Evolutionary conservation across 2,329 filamentous ascomycete genomes (phyloP).

Genomic region (Parasarocladium wereldwijsianum): DNA sequence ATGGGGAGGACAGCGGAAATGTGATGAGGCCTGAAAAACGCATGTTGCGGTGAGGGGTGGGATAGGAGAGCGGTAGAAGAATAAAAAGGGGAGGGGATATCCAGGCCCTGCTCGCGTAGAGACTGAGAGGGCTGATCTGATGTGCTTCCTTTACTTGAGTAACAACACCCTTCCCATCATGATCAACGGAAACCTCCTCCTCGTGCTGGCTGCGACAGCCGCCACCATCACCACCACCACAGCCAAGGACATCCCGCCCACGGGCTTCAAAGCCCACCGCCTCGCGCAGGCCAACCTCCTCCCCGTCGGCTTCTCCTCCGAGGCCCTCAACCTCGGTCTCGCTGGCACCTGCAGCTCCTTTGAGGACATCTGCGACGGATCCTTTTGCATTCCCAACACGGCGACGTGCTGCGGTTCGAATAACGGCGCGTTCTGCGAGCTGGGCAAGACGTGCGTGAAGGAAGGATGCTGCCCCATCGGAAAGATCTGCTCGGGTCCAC

Average conservation of each 20-base stretch:
- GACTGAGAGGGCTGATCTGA: too few species aligned
- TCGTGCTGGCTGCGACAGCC: conserved; percentile 9
- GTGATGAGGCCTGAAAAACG: too few species aligned
- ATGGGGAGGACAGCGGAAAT: too few species aligned
- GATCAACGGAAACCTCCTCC: conserved; percentile 12
- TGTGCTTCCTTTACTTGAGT: conserved; percentile 1
- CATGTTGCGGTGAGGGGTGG: too few species aligned
- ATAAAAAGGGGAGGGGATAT: too few species aligned
- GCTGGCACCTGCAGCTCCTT: conserved; percentile 9
- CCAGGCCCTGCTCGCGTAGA: too few species aligned
- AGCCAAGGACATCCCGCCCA: neutral
- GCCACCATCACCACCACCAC: too few species aligned
- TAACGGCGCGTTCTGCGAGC: conserved; percentile 16
- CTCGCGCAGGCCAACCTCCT: conserved; percentile 7
- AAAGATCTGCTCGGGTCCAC: conserved; percentile 15
- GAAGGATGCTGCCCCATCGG: conserved; percentile 19
- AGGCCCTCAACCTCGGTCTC: conserved; percentile 9
- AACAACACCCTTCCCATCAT: too few species aligned
- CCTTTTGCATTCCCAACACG: conserved; percentile 15
- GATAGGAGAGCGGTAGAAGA: too few species aligned
- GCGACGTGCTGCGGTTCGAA: conserved; percentile 16
- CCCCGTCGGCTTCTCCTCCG: conserved; percentile 9
- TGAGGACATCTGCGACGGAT: conserved; percentile 13
- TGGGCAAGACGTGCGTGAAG: conserved; percentile 13
- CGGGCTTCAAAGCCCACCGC: neutral